Percentiles rank a stretch among this genome's conserved stretches.
phyloP scores from a whole-genome alignment of 1,284 basidiomycete genomes.

The Neotropicomus parvogracilis region DNA sequence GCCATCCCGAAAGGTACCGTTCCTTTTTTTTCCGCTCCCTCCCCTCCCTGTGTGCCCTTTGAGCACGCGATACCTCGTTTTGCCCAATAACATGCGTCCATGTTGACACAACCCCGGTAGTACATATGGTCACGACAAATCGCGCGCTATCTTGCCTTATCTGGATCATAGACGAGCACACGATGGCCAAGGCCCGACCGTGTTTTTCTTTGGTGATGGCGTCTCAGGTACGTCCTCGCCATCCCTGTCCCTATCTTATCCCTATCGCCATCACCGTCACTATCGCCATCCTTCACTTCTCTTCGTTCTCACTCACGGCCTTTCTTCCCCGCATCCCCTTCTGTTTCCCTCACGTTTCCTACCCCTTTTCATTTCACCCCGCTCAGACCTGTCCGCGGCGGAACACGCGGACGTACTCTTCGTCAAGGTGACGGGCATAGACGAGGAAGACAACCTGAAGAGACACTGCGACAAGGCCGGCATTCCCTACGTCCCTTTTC shows the following conservation, averaged over 20 bases:
- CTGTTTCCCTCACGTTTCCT: too few relatives aligned
- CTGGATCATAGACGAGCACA: constrained; percentile 44
- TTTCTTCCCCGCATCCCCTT: neutral
- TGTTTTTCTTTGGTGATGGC: constrained; percentile 96
- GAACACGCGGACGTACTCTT: constrained; percentile 87
- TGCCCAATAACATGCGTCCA: neutral
- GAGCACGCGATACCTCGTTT: neutral
- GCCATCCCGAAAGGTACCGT: constrained; percentile 76
- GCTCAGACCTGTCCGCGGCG: constrained; percentile 82
- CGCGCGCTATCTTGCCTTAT: constrained; percentile 87
- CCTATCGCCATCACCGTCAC: neutral
- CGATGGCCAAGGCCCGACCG: constrained; percentile 58
- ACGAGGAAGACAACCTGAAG: constrained; percentile 77
- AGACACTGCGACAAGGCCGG: constrained; percentile 69
- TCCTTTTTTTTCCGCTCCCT: too few relatives aligned
- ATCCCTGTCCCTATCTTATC: too few relatives aligned
- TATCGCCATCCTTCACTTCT: neutral
- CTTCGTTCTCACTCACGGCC: neutral
- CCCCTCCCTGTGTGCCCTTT: neutral
- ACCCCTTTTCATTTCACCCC: neutral
- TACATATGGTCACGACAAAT: constrained; percentile 91
- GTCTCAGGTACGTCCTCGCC: constrained; percentile 64
- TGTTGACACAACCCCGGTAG: constrained; percentile 35
- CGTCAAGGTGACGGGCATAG: constrained; percentile 76
- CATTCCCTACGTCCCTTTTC: constrained; percentile 67